Evolutionary conservation across 768 basidiomycete genomes (phyloP).

Genomic region (Fistulinella prunicolor): DNA sequence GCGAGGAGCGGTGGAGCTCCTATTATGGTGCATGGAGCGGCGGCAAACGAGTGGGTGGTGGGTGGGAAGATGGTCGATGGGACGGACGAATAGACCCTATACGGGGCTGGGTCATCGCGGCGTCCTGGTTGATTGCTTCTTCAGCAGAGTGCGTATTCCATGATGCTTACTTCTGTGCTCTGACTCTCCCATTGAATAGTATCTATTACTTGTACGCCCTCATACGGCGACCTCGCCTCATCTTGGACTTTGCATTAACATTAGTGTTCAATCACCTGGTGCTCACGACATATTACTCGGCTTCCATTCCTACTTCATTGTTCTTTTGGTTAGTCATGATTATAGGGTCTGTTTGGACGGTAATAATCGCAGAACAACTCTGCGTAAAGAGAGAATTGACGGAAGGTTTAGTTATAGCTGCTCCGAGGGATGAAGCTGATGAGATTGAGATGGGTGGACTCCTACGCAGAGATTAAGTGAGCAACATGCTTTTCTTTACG

Average conservation of each 20-base stretch:
- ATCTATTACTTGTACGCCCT: slow-evolving; percentile 84
- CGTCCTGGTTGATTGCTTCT: slow-evolving; percentile 82
- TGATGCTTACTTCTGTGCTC: slow-evolving; percentile 1
- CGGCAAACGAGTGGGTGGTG: slow-evolving; percentile 67
- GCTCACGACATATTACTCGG: slow-evolving; percentile 81
- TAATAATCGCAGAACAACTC: slow-evolving; percentile 85
- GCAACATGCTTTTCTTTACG: slow-evolving; percentile 28
- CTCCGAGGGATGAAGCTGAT: slow-evolving; percentile 42
- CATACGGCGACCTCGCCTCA: slow-evolving; percentile 86
- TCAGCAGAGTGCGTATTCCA: slow-evolving; percentile 73
- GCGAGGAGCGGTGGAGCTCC: slow-evolving; percentile 61
- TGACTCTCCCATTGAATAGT: slow-evolving; percentile 27
- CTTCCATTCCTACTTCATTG: slow-evolving; percentile 71
- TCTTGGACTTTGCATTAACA: slow-evolving; percentile 93
- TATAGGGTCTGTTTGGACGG: slow-evolving; percentile 66
- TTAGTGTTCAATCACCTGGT: slow-evolving; percentile 90
- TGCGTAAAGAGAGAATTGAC: slow-evolving; percentile 89
- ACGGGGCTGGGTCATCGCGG: slow-evolving; percentile 88
- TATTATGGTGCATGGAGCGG: slow-evolving; percentile 78
- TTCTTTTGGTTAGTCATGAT: slow-evolving; percentile 90
- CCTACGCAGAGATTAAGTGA: slow-evolving; percentile 58
- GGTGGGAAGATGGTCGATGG: slow-evolving; percentile 49
- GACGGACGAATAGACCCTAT: slow-evolving; percentile 71
- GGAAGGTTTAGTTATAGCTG: slow-evolving; percentile 66
- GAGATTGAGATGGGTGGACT: slow-evolving; percentile 53